Conservation (phyloP, 768 basidiomycete species). For the Tulasnella sp. region DNA sequence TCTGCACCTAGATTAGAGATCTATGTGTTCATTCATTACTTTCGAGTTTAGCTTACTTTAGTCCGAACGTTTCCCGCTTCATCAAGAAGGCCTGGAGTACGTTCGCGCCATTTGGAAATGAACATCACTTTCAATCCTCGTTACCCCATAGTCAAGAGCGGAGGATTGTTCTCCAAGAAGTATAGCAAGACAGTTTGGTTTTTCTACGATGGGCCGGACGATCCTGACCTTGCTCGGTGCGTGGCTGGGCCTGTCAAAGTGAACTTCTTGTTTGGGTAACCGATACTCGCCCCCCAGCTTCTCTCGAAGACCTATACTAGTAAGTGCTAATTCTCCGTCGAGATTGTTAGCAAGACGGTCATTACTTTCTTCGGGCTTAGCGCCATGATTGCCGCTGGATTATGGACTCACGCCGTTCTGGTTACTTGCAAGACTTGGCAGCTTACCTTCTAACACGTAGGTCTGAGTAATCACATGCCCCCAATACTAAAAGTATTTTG, state of each 20-base stretch:
- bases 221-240: not conserved
- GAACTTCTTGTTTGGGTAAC: too few species aligned
- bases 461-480: not conserved
- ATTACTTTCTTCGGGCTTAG: not conserved
- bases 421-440: not conserved
- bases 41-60: not conserved
- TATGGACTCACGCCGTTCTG: not conserved
- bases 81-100: conserved; percentile 9
- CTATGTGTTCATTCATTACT: not conserved
- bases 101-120: not conserved
- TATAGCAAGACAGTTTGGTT: conserved; percentile 10
- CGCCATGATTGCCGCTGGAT: conserved; percentile 10
- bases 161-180: not conserved
- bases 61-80: not conserved
- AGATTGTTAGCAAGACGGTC: not conserved
- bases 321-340: not conserved
- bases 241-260: not conserved
- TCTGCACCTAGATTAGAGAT: not conserved
- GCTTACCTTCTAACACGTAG: not conserved
- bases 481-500: not conserved
- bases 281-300: not conserved
- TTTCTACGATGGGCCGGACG: conserved; percentile 4
- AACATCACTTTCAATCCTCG: not conserved
- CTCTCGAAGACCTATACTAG: not conserved
- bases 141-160: not conserved